Base-by-base conservation (phyloP, 495 filamentous ascomycete species). In the Hyaloscypha finlandica region DNA sequence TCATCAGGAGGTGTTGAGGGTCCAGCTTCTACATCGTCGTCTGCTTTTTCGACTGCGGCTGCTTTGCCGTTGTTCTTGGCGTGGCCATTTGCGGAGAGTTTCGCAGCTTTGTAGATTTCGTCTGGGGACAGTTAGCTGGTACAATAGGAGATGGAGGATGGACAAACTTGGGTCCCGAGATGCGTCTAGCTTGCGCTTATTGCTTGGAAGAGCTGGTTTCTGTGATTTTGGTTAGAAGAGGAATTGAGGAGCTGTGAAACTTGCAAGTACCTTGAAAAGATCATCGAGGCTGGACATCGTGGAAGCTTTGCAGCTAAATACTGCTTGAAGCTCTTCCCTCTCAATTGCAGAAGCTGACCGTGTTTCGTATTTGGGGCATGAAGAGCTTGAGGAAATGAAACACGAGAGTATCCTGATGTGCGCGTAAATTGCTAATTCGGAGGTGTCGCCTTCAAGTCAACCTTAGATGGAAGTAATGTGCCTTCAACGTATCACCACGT, bases 41-140 rank as follows among this genome's bases (percentile, higher is more conserved):
- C 86, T 32, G 81, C 80, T 4, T 85, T 86, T 52, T 87, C 86
- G 55, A 86, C 83, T 48, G 86, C 81, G 53, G 86, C 88, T 42
- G 81, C 81, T 67, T 84, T 80, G 59, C 87, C 84, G 68, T 89
- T 88, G 39, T 83, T 84, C 70, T 86, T 88, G 8, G 82, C 81
- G 70, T 90, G 87, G 33, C 83, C 83, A 71, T 86, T 85, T 9
- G 85, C 74, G 30, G 81, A 81, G 48, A 90, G 76, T 73, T 94
- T 97, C 25, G 89, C 86, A n/a, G 91, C 88, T 81, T 99, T 98
- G 83, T 94, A 95, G 63, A 91, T 80, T 73, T 91, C 83, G 79
- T 86, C 90, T 92, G 72, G 59, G 22, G 29, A 35, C 32, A 6
- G 33, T 32, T 39, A 29, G 29, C 56, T 45, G 58, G 51, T 61